A percentile compares a stretch with the other conserved stretches of the same genome.
Conservation (phyloP, 768 basidiomycete genomes). For the Lactarius psammicola region DNA sequence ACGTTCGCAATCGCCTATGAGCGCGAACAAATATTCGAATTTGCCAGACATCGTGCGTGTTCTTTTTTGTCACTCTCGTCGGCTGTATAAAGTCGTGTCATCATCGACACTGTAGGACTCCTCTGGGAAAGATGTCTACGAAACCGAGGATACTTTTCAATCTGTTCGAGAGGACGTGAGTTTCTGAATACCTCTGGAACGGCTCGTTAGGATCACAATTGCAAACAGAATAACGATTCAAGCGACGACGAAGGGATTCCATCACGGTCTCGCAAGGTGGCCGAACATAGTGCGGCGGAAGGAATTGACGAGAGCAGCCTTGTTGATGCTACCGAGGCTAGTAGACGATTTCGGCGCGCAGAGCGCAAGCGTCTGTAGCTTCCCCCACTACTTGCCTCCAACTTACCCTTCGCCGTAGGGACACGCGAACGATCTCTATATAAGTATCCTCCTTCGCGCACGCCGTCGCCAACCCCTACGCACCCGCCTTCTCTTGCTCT, state of each 20-base stretch:
- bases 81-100: neutral
- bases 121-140: conserved; percentile 81
- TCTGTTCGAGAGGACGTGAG: conserved; percentile 52
- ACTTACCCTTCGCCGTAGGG: conserved; percentile 40
- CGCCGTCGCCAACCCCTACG: conserved; percentile 45
- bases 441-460: conserved; percentile 66
- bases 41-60: conserved; percentile 88
- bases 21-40: conserved; percentile 72
- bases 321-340: conserved; percentile 65
- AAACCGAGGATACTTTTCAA: conserved; percentile 78
- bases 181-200: conserved; percentile 16
- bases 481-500: conserved; percentile 36
- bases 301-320: conserved; percentile 69
- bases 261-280: conserved; percentile 42
- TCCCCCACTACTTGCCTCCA: neutral
- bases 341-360: conserved; percentile 65
- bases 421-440: conserved; percentile 54
- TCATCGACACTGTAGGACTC: conserved; percentile 61
- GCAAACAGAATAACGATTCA: conserved; percentile 51
- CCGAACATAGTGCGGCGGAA: conserved; percentile 47
- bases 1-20: conserved; percentile 21
- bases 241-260: conserved; percentile 63
- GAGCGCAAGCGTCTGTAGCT: conserved; percentile 51
- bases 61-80: neutral
- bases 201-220: neutral